Evolutionary conservation across 768 basidiomycete genomes (phyloP), one percentile per base, ranked within the genome.

Genomic region (Auriscalpium orientale): DNA sequence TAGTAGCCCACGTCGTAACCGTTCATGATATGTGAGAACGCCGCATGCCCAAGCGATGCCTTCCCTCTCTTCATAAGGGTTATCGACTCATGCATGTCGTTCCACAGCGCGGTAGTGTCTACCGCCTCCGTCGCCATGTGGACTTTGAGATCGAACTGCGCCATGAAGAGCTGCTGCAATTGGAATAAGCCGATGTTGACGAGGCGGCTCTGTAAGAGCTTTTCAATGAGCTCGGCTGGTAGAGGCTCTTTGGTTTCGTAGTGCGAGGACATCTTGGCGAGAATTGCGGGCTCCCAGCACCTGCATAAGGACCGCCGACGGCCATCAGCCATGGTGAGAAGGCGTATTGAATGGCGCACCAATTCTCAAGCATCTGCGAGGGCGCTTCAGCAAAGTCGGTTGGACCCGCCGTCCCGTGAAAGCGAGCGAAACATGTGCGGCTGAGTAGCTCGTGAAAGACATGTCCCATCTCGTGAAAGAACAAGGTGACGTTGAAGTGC

Each of bases 341-440:
- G 22, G 6, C 61, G 70, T 9, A 22, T 15, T 46, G 9, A 47
- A 12, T 13, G 35, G 18, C 22, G 16, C 48, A 84, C 91, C 91
- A 94, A 64, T 93, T 91, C 71, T 95, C 92, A 58, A 93, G 74
- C 91, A 93, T 93, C 72, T 95, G 91, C 16, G 86, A 87, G 0
- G 91, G 92, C 2, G 91, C 91, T 70, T 94, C 90, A 10, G 91
- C 91, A 58, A 91, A 91, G 68, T 92, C 90, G 7, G 85, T 71
- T 7, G 87, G 85, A 22, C 89, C 86, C 22, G 81, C 79, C 36
- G 88, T 91, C 18, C 91, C 91, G 61, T 93, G 90, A 81, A 93
- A 94, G 12, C 85, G 74, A 20, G 82, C 71, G 66, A 82, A 92
- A 57, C 77, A 79, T 35, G 89, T 91, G 56, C 72, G 76, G 63